These are phyloP conservation scores for Paraphysoderma sedebokerense DNA, from an alignment of 371 early-diverging fungal species.

Conservation along the genomic window DNA sequence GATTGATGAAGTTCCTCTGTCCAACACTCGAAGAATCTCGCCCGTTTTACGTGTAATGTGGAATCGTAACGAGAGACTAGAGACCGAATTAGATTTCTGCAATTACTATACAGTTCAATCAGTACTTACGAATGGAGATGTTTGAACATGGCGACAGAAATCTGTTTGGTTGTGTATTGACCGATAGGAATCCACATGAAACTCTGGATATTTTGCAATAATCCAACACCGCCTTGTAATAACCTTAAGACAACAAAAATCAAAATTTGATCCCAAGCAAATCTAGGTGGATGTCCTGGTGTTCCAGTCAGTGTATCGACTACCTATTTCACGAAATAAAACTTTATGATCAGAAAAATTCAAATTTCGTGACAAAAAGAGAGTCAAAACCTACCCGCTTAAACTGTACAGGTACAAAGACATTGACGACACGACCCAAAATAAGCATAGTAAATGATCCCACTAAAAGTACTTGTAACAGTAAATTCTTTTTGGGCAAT, in stretches of 20 bases:
- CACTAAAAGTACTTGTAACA: no score
- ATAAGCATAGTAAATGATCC: no score
- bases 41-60: constrained; percentile 89
- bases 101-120: not conserved
- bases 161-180: constrained; percentile 70
- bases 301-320: constrained; percentile 38
- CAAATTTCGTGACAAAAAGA: no score
- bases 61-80: constrained; percentile 56
- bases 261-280: constrained; percentile 45
- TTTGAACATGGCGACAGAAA: constrained; percentile 67
- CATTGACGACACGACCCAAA: constrained; percentile 57
- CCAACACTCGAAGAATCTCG: constrained; percentile 71
- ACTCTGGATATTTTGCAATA: constrained; percentile 58
- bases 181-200: constrained; percentile 80
- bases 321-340: no score
- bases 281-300: constrained; percentile 11
- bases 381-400: no score
- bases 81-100: no score
- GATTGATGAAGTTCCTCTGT: constrained; percentile 69
- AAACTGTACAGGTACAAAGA: constrained; percentile 58
- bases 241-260: constrained; percentile 29
- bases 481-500: no score
- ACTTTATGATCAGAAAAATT: no score
- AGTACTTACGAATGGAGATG: constrained; percentile 44
- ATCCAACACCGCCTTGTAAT: constrained; percentile 23